Base-by-base conservation (phyloP, 768 basidiomycete species). In the Leccinum fibrillosum region DNA sequence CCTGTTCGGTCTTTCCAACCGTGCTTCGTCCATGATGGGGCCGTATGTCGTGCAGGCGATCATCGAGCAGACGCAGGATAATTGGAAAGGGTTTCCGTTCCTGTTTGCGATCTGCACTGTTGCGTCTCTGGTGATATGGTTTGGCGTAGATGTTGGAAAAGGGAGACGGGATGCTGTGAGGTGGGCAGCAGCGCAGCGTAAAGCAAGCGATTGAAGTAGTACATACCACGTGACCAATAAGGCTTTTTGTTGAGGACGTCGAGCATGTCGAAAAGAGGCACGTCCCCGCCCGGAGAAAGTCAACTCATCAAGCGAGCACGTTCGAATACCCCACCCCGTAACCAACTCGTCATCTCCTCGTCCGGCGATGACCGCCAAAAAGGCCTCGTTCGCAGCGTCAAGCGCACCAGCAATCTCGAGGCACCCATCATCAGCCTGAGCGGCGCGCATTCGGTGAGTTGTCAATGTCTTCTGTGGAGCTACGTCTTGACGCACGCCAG, bases 371-470 rank as follows among this genome's bases (percentile, higher is more conserved):
- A 89, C 60, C 79, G 85, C 53, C 83, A 81, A 72, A 90, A 91
- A 69, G 90, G 86, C 21, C 83, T 94, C 53, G 80, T 96, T 60
- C 82, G 94, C 62, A 89, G 84, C 23, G 84, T 98, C 26, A 90
- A 92, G 71, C 82, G 97, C 49, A 99, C 97, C n/a, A 94, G 91
- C 74, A 88, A 83, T 64, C 81, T 98, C 42, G 89, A 93, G 65
- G 94, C 94, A 45, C 97, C 97, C 28, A 98, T 99, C 67, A 85
- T 98, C 67, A 90, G 90, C 66, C 77, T 99, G 61, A 81, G 85
- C 15, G 92, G 96, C 2, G 88, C 94, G 5, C 94, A 97, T 75
- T 81, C 86, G 51, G 91, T 95, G 74, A 66, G 89, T n/a, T 25
- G 6, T n/a, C 17, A 19, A 8, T 28, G 12, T 56, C 4, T 6